Percentiles rank a stretch among this genome's conserved stretches.
Evolutionary conservation across 495 filamentous ascomycete species (phyloP).

Genomic region (Podospora tetraspora): DNA sequence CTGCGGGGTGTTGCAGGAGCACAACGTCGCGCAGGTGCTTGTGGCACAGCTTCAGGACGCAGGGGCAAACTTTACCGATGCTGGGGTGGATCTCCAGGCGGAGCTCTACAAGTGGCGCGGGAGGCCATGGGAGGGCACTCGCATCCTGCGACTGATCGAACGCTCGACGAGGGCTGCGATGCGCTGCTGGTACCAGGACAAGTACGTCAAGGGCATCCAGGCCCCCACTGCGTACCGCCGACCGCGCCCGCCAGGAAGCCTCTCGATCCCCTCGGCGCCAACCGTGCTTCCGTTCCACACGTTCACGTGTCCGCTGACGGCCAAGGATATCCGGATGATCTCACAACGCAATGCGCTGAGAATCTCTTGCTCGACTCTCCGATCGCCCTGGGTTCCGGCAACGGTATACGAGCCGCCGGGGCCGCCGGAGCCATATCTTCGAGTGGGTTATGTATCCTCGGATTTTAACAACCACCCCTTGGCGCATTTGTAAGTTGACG

Average conservation of each 20-base stretch:
- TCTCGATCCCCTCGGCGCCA: constrained; percentile 82
- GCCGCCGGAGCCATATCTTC: constrained; percentile 76
- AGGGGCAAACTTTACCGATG: constrained; percentile 23
- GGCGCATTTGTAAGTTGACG: constrained; percentile 64
- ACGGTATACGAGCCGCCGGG: constrained; percentile 77
- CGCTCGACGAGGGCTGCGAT: constrained; percentile 69
- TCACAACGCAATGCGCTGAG: constrained; percentile 92
- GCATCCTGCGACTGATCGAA: constrained; percentile 80
- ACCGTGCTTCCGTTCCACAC: constrained; percentile 99
- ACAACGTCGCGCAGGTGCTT: constrained; percentile 35
- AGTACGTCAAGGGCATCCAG: constrained; percentile 59
- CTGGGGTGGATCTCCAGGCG: constrained; percentile 28
- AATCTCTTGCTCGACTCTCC: constrained; percentile 84
- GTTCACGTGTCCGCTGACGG: constrained; percentile 90
- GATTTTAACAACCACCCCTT: constrained; percentile 99
- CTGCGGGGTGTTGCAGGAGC: constrained; percentile 59
- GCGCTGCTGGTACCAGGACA: constrained; percentile 87
- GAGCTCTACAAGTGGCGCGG: constrained; percentile 66
- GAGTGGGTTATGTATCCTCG: constrained; percentile 93
- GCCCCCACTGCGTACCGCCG: constrained; percentile 60
- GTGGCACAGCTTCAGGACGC: constrained; percentile 42
- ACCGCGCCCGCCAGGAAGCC: constrained; percentile 65
- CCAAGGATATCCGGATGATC: constrained; percentile 90
- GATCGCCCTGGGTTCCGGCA: constrained; percentile 76
- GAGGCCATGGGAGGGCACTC: constrained; percentile 80